phyloP scores from a whole-genome alignment of 768 basidiomycete species.

The Leucosporidium creatinivorum region DNA sequence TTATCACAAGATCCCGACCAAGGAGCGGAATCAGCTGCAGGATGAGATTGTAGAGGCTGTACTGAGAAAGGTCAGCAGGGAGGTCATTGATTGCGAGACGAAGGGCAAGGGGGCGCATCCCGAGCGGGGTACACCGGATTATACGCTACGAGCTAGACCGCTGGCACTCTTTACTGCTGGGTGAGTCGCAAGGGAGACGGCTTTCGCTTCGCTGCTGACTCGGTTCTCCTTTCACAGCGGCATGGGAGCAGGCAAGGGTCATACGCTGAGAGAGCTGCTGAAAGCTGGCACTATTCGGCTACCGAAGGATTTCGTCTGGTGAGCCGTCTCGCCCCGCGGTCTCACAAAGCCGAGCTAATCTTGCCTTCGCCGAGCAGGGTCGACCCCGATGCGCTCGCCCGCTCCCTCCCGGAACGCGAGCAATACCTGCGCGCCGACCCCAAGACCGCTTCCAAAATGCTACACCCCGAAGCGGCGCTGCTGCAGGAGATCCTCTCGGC shows the following conservation, averaged over 20 bases:
- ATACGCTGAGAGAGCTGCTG: constrained; percentile 34
- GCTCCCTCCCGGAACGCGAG: constrained; percentile 36
- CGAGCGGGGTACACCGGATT: too few species aligned
- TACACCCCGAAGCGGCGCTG: constrained; percentile 38
- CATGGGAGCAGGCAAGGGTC: constrained; percentile 37
- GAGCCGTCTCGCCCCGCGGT: constrained; percentile 17
- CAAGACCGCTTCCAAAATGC: constrained; percentile 28
- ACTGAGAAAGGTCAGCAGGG: constrained; percentile 10
- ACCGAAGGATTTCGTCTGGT: constrained; percentile 36
- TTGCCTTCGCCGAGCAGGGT: constrained; percentile 30
- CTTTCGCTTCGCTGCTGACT: not conserved
- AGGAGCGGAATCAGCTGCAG: constrained; percentile 32
- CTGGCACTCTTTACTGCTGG: constrained; percentile 38
- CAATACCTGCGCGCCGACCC: constrained; percentile 32
- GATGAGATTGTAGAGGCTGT: constrained; percentile 35
- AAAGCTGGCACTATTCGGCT: constrained; percentile 30
- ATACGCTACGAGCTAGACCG: constrained; percentile 1
- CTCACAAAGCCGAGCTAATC: not conserved
- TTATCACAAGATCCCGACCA: constrained; percentile 35
- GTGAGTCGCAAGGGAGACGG: constrained; percentile 16
- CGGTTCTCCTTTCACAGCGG: constrained; percentile 13
- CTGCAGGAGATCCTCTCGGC: constrained; percentile 37
- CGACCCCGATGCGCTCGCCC: constrained; percentile 38
- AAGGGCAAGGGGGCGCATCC: not conserved
- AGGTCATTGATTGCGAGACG: constrained; percentile 4